These are phyloP conservation scores for Mrakia gelida DNA, from an alignment of 768 basidiomycete species.

Conservation along the genomic window DNA sequence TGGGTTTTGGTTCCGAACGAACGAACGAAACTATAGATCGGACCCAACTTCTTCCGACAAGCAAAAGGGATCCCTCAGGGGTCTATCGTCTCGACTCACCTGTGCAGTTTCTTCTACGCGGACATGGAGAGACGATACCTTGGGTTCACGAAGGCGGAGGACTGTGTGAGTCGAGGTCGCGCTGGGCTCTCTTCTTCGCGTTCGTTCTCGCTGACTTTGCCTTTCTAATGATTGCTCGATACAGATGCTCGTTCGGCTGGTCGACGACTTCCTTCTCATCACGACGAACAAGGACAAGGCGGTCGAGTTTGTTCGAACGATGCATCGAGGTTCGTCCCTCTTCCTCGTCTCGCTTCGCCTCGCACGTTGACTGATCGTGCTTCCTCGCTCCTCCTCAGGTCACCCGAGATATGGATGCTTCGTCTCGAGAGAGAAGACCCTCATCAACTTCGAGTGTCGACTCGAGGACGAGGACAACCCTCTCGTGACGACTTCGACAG, in stretches of 20 bases:
- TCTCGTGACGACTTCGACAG: constrained; percentile 4
- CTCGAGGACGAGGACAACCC: constrained; percentile 23
- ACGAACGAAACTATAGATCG: constrained; percentile 56
- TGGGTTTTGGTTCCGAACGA: not conserved
- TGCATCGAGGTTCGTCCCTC: constrained; percentile 18
- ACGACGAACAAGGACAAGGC: constrained; percentile 52
- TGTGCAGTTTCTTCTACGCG: constrained; percentile 88
- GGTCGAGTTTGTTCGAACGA: constrained; percentile 23
- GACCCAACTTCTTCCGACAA: constrained; percentile 74
- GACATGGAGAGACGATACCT: constrained; percentile 69
- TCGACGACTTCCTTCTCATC: constrained; percentile 93
- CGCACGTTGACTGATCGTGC: not conserved
- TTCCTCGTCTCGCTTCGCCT: not conserved
- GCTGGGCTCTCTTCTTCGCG: not conserved
- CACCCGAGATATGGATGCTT: constrained; percentile 93
- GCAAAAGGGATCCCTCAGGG: constrained; percentile 95
- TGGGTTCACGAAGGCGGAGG: constrained; percentile 51
- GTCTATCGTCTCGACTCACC: constrained; percentile 84
- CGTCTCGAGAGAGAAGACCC: constrained; percentile 80
- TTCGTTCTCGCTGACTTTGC: not conserved
- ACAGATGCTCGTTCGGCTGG: constrained; percentile 72
- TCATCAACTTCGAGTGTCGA: constrained; percentile 66
- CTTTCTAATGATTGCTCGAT: too few relatives aligned
- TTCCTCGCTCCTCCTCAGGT: constrained; percentile 46
- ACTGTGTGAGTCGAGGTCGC: constrained; percentile 55